A percentile compares a stretch with the other conserved stretches of the same genome.
Evolutionary conservation across 768 basidiomycete species (phyloP).

Genomic region (Strobilomyces echinocephalus): DNA sequence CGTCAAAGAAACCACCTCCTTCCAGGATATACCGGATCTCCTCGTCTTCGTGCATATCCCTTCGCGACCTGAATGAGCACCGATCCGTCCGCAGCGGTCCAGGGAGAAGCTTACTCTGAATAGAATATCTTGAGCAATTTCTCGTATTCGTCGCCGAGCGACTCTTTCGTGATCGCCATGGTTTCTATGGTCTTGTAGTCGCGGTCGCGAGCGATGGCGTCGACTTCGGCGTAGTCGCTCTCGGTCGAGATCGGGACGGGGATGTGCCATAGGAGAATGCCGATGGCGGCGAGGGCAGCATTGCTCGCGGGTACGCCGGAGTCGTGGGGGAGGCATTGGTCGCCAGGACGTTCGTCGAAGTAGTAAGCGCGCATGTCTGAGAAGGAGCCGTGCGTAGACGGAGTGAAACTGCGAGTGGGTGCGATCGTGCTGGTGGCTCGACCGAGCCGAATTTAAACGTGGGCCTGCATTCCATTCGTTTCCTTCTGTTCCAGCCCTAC

Average conservation of each 20-base stretch:
- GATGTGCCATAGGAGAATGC: constrained; percentile 64
- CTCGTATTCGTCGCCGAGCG: constrained; percentile 78
- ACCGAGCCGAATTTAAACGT: background rate
- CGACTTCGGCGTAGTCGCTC: constrained; percentile 43
- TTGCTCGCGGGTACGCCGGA: constrained; percentile 51
- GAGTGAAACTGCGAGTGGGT: background rate
- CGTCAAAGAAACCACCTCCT: constrained; percentile 91
- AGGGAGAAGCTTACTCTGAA: constrained; percentile 53
- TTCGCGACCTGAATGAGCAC: constrained; percentile 20
- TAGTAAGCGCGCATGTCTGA: constrained; percentile 66
- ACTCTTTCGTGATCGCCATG: constrained; percentile 73
- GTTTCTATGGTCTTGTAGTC: constrained; percentile 82
- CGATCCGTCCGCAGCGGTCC: no score
- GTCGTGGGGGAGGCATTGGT: constrained; percentile 80
- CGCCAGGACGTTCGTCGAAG: constrained; percentile 68
- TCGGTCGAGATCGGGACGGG: constrained; percentile 46
- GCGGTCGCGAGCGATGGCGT: constrained; percentile 60
- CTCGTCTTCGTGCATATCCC: constrained; percentile 94
- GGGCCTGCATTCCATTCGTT: background rate
- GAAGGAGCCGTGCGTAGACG: background rate
- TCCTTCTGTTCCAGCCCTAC: background rate
- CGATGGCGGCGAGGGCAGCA: constrained; percentile 49
- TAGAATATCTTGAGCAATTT: constrained; percentile 79
- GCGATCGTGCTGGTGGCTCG: background rate
- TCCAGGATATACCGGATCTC: constrained; percentile 86